Percentiles rank a stretch among this genome's conserved stretches.
These are phyloP conservation scores for Neodidymelliopsis sp. DNA, from an alignment of 2,329 filamentous ascomycete genomes.

Conservation along the genomic window DNA sequence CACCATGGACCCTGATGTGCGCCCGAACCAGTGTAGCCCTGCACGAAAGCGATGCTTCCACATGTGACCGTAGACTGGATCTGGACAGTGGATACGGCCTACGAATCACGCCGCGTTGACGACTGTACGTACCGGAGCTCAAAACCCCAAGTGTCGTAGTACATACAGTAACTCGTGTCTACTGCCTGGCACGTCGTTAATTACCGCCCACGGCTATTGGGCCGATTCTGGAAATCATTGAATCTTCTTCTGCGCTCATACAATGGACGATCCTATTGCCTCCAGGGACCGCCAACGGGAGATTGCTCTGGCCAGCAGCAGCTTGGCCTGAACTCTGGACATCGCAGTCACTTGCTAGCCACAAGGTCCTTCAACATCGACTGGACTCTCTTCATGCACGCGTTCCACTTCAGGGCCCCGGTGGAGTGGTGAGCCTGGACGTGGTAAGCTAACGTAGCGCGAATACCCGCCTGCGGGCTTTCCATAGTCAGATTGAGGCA, in stretches of 20 bases:
- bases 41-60: neutral
- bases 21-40: neutral
- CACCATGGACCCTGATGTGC: neutral
- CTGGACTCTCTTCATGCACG: neutral
- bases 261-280: neutral
- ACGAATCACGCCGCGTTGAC: slow-evolving; percentile 4
- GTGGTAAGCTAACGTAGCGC: slow-evolving; percentile 6
- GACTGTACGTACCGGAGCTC: neutral
- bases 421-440: slow-evolving; percentile 1
- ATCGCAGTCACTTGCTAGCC: too few relatives aligned
- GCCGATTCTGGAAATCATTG: neutral
- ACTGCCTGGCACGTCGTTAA: neutral
- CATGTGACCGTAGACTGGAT: neutral
- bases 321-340: too few relatives aligned
- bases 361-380: too few relatives aligned
- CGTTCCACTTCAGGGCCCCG: neutral
- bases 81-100: neutral
- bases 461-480: neutral
- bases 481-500: neutral
- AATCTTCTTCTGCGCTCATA: neutral
- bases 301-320: too few relatives aligned
- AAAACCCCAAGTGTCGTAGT: slow-evolving; percentile 9
- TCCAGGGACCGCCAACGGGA: neutral
- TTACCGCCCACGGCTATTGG: neutral
- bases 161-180: slow-evolving; percentile 1